Percentiles rank a stretch among this genome's conserved stretches.
Evolutionary conservation across 163 green algal genomes (phyloP).

Genomic region (Chloromonas sp.): DNA sequence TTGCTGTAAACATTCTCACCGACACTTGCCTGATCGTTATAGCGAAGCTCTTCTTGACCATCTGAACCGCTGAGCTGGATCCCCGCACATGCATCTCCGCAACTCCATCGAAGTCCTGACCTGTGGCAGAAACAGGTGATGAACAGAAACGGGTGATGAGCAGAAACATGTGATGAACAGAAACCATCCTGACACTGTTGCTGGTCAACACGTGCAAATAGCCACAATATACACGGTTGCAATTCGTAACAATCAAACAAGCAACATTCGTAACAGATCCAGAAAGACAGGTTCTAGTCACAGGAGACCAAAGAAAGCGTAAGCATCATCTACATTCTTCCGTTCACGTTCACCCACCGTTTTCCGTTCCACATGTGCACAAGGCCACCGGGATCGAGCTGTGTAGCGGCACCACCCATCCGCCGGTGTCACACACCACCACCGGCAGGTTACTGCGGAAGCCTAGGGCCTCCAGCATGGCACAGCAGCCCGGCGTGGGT

Average conservation of each 20-base stretch:
- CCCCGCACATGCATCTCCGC: slow-evolving; percentile 18
- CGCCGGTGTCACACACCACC: slow-evolving; percentile 27
- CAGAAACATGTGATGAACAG: too few species aligned
- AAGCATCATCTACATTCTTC: too few species aligned
- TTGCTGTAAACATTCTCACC: too few species aligned
- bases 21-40: too few species aligned
- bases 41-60: neutral
- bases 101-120: slow-evolving; percentile 11
- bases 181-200: too few species aligned
- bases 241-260: too few species aligned
- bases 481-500: neutral
- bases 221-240: too few species aligned
- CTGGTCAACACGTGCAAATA: too few species aligned
- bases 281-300: too few species aligned
- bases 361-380: slow-evolving; percentile 33
- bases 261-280: too few species aligned
- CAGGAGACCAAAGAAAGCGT: too few species aligned
- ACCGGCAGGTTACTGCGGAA: slow-evolving; percentile 38
- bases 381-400: neutral
- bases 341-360: neutral
- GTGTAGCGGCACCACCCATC: slow-evolving; percentile 13
- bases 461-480: slow-evolving; percentile 8
- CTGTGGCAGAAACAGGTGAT: neutral
- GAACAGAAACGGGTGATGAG: too few species aligned
- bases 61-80: slow-evolving; percentile 21